Evolutionary conservation across 2,329 filamentous ascomycete species (phyloP).

Genomic region (Clarireedia hainanense): DNA sequence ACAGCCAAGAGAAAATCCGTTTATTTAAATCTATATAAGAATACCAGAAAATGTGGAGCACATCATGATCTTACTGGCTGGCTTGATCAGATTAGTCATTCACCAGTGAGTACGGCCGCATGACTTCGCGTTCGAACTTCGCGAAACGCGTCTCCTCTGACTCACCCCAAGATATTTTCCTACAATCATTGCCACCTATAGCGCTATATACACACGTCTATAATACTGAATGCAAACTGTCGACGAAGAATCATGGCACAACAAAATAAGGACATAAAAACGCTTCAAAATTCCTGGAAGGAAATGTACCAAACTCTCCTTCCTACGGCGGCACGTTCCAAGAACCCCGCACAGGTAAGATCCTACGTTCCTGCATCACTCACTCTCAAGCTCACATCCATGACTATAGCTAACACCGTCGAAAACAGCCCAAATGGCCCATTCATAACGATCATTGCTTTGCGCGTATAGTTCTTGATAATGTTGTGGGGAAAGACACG

Average conservation of each 20-base stretch:
- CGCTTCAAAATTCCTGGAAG: background rate
- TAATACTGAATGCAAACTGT: background rate
- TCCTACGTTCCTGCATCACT: background rate
- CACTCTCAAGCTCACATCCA: background rate
- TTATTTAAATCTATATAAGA: background rate
- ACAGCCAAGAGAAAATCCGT: background rate
- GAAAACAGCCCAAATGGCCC: constrained; percentile 33
- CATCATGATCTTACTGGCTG: background rate
- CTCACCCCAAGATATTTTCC: background rate
- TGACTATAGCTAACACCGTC: background rate
- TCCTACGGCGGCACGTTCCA: background rate
- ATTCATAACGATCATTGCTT: constrained; percentile 38
- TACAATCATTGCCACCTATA: too few relatives aligned
- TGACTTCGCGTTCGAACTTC: background rate
- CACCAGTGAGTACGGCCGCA: background rate
- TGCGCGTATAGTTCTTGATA: constrained; percentile 38
- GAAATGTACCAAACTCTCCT: background rate
- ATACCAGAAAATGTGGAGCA: background rate
- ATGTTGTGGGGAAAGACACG: constrained; percentile 30
- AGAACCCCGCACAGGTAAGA: background rate
- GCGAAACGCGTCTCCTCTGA: background rate
- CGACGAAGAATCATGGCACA: background rate
- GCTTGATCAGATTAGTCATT: background rate
- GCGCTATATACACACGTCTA: background rate
- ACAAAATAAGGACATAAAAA: background rate